Evolutionary conservation across 345 rosid genomes (phyloP), one percentile per base, ranked within the genome.

Genomic region (Jatropha curcas): DNA sequence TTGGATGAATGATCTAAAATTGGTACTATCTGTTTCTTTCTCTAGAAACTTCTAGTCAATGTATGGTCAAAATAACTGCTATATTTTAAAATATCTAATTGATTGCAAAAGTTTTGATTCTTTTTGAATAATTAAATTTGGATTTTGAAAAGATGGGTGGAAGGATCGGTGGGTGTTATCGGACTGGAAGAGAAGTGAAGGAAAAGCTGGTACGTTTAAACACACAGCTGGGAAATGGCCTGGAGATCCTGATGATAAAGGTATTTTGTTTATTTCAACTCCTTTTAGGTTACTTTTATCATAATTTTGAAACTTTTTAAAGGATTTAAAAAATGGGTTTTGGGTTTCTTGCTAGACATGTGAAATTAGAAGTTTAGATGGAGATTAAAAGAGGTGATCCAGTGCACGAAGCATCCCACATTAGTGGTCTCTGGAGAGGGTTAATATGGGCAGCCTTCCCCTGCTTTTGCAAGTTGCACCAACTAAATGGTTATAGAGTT

Each of bases 171-270:
- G 98, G 98, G 92, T 90, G 19, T 72, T 79, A 55, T 92, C 96
- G 17, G 96, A 92, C 70, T 92, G 97, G 98, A 92, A 92, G 41
- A 79, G 91, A 77, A 86, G 81, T 17, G 94, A 92, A 81, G 98
- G 98, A 11, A 46, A 46, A 12, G 51, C 51, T 46, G 51, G 51
- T 12, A 14, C 51, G 19, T 46, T 46, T 5, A 46, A 46, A 14
- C 51, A 46, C 51, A 14, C 51, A 46, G 16, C 51, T 46, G 51
- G 51, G 51, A 46, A 46, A 46, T 46, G 20, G 51, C 20, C 20
- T 46, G 51, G 20, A 46, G 51, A 46, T 46, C 51, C 51, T 46
- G 19, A 46, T 46, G 51, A 46, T 46, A 46, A 46, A 46, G 51
- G 51, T 46, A 46, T 14, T 14, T 46, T 46, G 12, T 46, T 46